Percentiles rank a stretch among this genome's conserved stretches.
These are phyloP conservation scores for Kingdonia uniflora DNA, from an alignment of 164 flowering plant species.

Conservation along the genomic window DNA sequence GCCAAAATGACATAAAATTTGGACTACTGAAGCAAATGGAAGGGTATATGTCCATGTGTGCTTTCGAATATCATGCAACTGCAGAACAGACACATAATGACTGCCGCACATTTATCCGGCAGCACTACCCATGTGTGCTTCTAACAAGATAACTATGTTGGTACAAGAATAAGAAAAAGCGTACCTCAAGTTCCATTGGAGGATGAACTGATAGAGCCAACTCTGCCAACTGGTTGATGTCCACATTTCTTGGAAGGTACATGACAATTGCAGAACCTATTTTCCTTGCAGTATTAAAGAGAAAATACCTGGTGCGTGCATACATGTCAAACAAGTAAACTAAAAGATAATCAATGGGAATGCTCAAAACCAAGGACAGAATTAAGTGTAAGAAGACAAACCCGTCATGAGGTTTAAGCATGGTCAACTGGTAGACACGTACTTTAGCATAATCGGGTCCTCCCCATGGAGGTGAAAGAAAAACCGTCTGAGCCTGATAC, in stretches of 20 bases:
- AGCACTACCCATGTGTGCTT: neutral
- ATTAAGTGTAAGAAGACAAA: slow-evolving; percentile 13
- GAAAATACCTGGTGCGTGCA: slow-evolving; percentile 32
- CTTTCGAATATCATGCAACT: no score
- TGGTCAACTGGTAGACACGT: slow-evolving; percentile 55
- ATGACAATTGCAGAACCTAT: slow-evolving; percentile 66
- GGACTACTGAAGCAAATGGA: no score
- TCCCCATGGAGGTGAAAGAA: slow-evolving; percentile 98
- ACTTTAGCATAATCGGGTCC: slow-evolving; percentile 80
- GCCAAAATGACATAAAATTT: no score
- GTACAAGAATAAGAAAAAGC: neutral
- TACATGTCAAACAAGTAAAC: slow-evolving; percentile 7
- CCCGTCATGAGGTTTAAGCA: slow-evolving; percentile 89
- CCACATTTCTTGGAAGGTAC: slow-evolving; percentile 92
- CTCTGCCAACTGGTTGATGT: slow-evolving; percentile 80
- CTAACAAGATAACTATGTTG: neutral
- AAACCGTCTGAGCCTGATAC: slow-evolving; percentile 72
- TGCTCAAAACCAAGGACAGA: neutral
- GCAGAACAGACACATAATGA: no score
- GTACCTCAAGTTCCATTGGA: slow-evolving; percentile 84
- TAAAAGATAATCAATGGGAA: neutral
- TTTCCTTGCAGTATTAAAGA: slow-evolving; percentile 46
- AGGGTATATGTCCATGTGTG: no score
- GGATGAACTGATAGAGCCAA: slow-evolving; percentile 45
- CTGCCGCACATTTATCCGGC: no score